Evolutionary conservation across 1,139 yeast species (phyloP).

Genomic region (Debaryomyces robertsiae): DNA sequence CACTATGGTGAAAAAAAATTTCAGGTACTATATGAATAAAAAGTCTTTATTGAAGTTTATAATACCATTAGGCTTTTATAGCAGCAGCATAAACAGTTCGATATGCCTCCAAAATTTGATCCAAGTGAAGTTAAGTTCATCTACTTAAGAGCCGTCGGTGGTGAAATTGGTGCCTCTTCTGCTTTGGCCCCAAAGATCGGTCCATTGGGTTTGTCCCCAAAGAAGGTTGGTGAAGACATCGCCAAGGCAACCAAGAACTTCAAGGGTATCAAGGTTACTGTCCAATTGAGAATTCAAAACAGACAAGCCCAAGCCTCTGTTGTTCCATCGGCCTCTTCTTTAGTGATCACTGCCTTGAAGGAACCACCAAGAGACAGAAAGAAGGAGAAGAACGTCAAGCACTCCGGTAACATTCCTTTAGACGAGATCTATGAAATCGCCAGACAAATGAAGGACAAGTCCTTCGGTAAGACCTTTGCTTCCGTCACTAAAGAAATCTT

Average conservation of each 20-base stretch:
- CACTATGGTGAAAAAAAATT: slow-evolving; percentile 9
- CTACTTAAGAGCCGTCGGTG: slow-evolving; percentile 99
- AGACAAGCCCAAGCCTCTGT: slow-evolving; percentile 99
- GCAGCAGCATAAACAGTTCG: slow-evolving; percentile 20
- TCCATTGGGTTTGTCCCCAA: slow-evolving; percentile 99
- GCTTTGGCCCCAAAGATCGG: slow-evolving; percentile 99
- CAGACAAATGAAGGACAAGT: slow-evolving; percentile 95
- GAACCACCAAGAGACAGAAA: slow-evolving; percentile 99
- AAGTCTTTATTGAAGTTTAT: slow-evolving; percentile 3
- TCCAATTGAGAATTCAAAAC: slow-evolving; percentile 98
- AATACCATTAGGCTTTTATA: slow-evolving; percentile 13
- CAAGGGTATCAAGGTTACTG: slow-evolving; percentile 99
- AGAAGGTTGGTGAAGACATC: slow-evolving; percentile 99
- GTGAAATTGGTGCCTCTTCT: slow-evolving; percentile 99
- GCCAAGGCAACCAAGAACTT: slow-evolving; percentile 99
- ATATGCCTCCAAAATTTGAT: slow-evolving; percentile 97
- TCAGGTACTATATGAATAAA: slow-evolving; percentile 6
- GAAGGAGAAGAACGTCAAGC: slow-evolving; percentile 99
- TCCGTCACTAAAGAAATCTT: slow-evolving; percentile 98
- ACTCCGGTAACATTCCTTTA: slow-evolving; percentile 97
- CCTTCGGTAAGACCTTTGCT: slow-evolving; percentile 96
- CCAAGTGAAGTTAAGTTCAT: slow-evolving; percentile 98
- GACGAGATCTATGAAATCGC: slow-evolving; percentile 98
- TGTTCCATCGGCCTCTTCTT: slow-evolving; percentile 99
- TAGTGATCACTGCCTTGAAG: slow-evolving; percentile 98